Evolutionary conservation across 768 basidiomycete species (phyloP), one percentile per base, ranked within the genome.

Genomic region (Macrolepiota fuliginosa): DNA sequence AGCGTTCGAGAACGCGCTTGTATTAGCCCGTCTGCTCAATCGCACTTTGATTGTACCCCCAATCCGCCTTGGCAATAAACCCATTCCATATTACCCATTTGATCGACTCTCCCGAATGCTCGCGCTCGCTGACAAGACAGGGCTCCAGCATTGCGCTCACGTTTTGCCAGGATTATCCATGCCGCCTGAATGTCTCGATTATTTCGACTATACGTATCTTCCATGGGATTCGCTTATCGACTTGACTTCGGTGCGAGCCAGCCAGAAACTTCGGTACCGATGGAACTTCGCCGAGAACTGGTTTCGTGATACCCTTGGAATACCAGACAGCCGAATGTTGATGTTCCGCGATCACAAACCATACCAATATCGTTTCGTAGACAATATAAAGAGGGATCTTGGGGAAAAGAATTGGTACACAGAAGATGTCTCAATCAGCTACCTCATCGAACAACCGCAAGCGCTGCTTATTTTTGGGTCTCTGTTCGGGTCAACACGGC

Each of bases 31-130:
- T 62, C 70, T 89, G 32, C 81, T 92, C 62, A 87, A 89, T 74
- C 87, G 91, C 62, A 94, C 91, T 11, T 78, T 94, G 35, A 82
- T 94, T 64, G 75, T 92, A 35, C 91, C 92, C n/a, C 88, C 89
- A 11, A 77, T 89, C 29, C 84, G 86, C 40, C 82, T 92, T 5
- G 89, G 90, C 40, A 71, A 66, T 46, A 81, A 78, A 68, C 29
- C 29, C 29, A 32, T 32, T 32, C 29, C 29, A 32, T 32, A 32
- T 32, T 75, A 81, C 62, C 75, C 77, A 58, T 85, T 83, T 68
- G 73, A 83, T 63, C 75, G 76, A 45, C 29, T 91, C 54, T 71
- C 73, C 46, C 77, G 72, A 11, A 73, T 77, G 35, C 75, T 87
- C 51, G 69, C 73, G 45, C 71, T 84, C 35, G 80, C 83, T 1